These are phyloP conservation scores for Aspergillus bombycis DNA, from an alignment of 2,329 filamentous ascomycete species.

Conservation along the genomic window DNA sequence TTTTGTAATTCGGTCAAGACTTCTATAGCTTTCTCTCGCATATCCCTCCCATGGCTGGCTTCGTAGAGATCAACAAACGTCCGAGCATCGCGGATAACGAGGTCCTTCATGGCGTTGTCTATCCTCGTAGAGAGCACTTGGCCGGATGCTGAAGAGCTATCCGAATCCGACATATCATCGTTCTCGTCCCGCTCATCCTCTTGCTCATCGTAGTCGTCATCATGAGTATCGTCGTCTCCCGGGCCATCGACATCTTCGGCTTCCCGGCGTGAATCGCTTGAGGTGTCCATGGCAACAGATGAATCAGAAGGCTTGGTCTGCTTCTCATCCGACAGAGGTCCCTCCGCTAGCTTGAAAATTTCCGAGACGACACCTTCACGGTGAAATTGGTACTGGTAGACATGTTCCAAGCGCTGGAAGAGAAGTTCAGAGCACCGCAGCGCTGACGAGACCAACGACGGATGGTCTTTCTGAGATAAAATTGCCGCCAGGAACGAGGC, in stretches of 20 bases:
- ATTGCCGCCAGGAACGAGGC: slow-evolving; percentile 95
- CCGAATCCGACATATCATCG: slow-evolving; percentile 64
- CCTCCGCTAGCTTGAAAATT: slow-evolving; percentile 75
- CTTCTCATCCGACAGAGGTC: slow-evolving; percentile 33
- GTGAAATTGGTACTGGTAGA: slow-evolving; percentile 96
- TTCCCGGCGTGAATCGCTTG: slow-evolving; percentile 20
- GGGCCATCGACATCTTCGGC: slow-evolving; percentile 44
- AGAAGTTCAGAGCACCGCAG: slow-evolving; percentile 89
- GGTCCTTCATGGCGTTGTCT: slow-evolving; percentile 63
- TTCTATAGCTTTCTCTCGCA: slow-evolving; percentile 76
- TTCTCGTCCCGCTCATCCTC: slow-evolving; percentile 54
- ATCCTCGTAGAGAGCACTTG: slow-evolving; percentile 43
- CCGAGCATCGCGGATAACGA: slow-evolving; percentile 76
- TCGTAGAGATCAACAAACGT: slow-evolving; percentile 85
- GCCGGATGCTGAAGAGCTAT: slow-evolving; percentile 62
- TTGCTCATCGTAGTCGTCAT: slow-evolving; percentile 57
- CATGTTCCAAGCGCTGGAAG: slow-evolving; percentile 77
- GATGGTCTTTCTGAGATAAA: slow-evolving; percentile 90
- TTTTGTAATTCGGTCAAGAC: slow-evolving; percentile 74
- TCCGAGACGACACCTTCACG: slow-evolving; percentile 94
- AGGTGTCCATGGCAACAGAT: slow-evolving; percentile 23
- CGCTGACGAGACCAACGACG: slow-evolving; percentile 80
- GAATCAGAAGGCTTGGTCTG: slow-evolving; percentile 18
- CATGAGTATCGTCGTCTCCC: slow-evolving; percentile 58
- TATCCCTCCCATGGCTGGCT: slow-evolving; percentile 69